Base-by-base conservation (phyloP, 139 green algal genomes). In the Chlorella sp. region DNA sequence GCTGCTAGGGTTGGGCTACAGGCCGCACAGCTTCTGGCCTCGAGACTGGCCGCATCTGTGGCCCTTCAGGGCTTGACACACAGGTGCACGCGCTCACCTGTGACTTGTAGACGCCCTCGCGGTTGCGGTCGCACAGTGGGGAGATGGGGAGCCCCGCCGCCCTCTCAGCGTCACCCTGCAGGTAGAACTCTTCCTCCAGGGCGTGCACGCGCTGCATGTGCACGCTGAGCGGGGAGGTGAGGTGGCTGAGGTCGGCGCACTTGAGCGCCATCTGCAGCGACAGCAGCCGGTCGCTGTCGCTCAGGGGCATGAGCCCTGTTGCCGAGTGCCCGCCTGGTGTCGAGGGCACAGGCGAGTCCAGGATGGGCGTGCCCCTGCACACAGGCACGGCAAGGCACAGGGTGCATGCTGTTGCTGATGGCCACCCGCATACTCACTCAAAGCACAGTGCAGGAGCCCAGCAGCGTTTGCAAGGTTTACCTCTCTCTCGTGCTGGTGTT, bases 121-220 rank as follows among this genome's bases (percentile, higher is more conserved):
- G 10, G 42, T 10, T 55, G 10, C 42, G 10, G 42, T 55, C 42
- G 17, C 42, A 55, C 42, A 55, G 42, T 55, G 42, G 42, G 10
- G 42, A 55, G 10, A 55, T 10, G 10, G 42, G 10, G 10, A 55
- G 42, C 17, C 42, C 42, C 42, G 42, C 42, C 42, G 42, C 42
- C 42, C 42, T 10, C 42, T 55, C 42, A 10, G 42, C 42, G 42
- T 55, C 42, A 17, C 42, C 42, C 67, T 72, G 67, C 49, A 29
- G 49, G 67, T 76, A 80, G 60, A 61, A 69, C 60, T 75, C 70
- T n/a, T 69, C 70, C 42, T 77, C 71, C 29, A 77, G 42, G 29
- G 22, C 26, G 30, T 5, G 14, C 29, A 77, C 62, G 62, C 71
- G 71, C 22, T 42, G 71, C 71, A 30, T 20, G 62, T 77, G 42